Base-by-base conservation (phyloP, 1,284 basidiomycete genomes). In the Waitea zeae region DNA sequence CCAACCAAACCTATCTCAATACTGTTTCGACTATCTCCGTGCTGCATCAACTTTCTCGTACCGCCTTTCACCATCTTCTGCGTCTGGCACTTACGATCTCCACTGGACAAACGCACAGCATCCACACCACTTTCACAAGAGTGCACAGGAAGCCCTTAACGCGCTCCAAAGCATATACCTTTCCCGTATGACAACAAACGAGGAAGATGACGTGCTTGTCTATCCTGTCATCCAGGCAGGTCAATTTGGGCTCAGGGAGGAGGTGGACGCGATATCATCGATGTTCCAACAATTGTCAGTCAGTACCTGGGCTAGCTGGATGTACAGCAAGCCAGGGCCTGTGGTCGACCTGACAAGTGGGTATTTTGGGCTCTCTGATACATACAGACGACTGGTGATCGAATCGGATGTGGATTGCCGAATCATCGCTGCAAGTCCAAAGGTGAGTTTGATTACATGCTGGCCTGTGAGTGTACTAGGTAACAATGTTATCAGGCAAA, bases 331-430 rank as follows among this genome's bases (percentile, higher is more conserved):
- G 24, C 9, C 9, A 26, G n/a, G 27, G 22, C 70, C 73, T 2
- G 40, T 70, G 3, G 49, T 82, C 30, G 70, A 92, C 50, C 57
- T 93, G 46, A 99, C 93, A 11, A 89, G 79, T 42, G 93, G 95
- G 12, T 99, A 99, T 56, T 98, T 99, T 49, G 84, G 82, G 5
- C 61, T 97, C 26, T 84, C 83, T 46, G 60, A 67, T 40, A 68
- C 67, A n/a, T 97, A 97, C 54, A 83, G 86, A 49, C 57, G 70
- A 18, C 60, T 76, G 17, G 63, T 92, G 17, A 57, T 93, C 18
- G 59, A 59, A n/a, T 61, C 64, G 2, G 57, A 58, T 19, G 57
- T 74, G n/a, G 62, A 71, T 15, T 80, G 80, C 37, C 57, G 74
- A 27, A 72, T 98, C 37, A 70, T 97, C 2, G 82, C 81, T 26